Evolutionary conservation across 306 rosid species (phyloP).

Genomic region (Vigna hirtella): DNA sequence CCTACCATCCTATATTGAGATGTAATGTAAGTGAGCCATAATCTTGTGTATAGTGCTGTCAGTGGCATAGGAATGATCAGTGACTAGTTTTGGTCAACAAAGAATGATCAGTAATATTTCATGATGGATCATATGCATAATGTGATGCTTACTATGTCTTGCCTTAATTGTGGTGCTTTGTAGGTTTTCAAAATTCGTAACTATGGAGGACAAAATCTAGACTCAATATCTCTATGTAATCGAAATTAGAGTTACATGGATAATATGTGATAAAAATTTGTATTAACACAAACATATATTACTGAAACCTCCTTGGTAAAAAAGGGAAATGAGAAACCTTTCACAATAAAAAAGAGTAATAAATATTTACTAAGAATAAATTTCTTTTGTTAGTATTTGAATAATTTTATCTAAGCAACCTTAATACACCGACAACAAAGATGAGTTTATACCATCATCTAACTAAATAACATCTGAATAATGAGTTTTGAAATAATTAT

Average conservation of each 20-base stretch:
- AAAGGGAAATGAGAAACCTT: too few species aligned
- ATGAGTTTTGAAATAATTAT: too few species aligned
- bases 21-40: conserved; percentile 17
- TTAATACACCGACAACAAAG: too few species aligned
- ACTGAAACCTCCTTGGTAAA: too few species aligned
- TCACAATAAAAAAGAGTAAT: too few species aligned
- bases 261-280: not conserved
- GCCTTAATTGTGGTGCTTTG: not conserved
- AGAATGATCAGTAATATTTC: conserved; percentile 18
- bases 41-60: conserved; percentile 34
- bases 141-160: conserved; percentile 15
- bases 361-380: too few species aligned
- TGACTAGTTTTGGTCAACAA: conserved; percentile 12
- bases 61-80: conserved; percentile 33
- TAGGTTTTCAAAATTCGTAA: not conserved
- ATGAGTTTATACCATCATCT: too few species aligned
- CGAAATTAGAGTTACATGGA: not conserved
- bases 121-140: conserved; percentile 26
- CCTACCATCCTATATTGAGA: conserved; percentile 23
- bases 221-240: not conserved
- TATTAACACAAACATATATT: not conserved
- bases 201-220: not conserved
- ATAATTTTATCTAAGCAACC: too few species aligned
- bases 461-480: too few species aligned
- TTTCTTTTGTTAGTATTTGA: too few species aligned